These are phyloP conservation scores for Brassica cretica DNA, from an alignment of 345 rosid genomes.

Conservation along the genomic window DNA sequence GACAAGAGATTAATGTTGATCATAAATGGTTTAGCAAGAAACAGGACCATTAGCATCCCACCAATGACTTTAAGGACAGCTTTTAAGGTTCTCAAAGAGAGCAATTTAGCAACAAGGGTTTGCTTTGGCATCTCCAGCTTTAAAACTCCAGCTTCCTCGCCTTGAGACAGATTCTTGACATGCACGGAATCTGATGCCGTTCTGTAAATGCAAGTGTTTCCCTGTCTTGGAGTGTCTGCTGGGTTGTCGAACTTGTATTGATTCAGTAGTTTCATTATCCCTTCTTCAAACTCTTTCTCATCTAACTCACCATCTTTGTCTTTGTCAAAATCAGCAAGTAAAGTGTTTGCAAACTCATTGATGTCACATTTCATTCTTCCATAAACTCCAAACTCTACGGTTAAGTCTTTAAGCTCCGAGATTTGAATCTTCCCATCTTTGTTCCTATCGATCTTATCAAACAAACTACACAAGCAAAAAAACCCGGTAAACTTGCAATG, in stretches of 20 bases:
- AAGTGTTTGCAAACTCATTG: constrained; percentile 39
- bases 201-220: constrained; percentile 37
- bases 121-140: constrained; percentile 40
- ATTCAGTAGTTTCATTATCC: constrained; percentile 33
- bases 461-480: constrained; percentile 27
- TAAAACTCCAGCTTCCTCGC: constrained; percentile 26
- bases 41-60: constrained; percentile 36
- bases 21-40: constrained; percentile 42
- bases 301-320: constrained; percentile 40
- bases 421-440: constrained; percentile 43
- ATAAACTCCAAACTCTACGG: constrained; percentile 38
- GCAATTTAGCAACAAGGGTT: constrained; percentile 16
- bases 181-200: constrained; percentile 29
- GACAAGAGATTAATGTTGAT: constrained; percentile 34
- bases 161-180: constrained; percentile 5
- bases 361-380: constrained; percentile 44
- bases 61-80: constrained; percentile 33
- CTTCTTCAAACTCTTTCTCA: constrained; percentile 38
- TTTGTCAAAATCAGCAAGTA: constrained; percentile 36
- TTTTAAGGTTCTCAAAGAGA: constrained; percentile 26
- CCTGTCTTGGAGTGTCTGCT: constrained; percentile 32
- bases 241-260: constrained; percentile 38
- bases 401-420: constrained; percentile 39
- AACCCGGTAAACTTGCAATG: not conserved
- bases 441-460: constrained; percentile 37